Evolutionary conservation across 768 basidiomycete genomes (phyloP), one percentile per base, ranked within the genome.

Genomic region (Leccinum longicurvipes): DNA sequence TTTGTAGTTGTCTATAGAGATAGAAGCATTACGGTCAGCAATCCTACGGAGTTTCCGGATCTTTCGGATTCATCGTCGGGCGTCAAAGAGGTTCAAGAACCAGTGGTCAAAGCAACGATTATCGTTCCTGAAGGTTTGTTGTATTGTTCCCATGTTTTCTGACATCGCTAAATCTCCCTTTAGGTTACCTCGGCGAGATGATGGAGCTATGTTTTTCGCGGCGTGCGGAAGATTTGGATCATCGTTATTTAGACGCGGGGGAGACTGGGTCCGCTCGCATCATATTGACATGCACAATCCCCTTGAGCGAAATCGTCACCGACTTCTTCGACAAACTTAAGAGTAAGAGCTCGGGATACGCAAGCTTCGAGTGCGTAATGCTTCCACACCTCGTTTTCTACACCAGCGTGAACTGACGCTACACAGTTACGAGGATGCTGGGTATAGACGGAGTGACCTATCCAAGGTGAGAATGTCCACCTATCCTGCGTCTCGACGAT

Each of bases 291-390:
- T 95, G 91, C 64, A 80, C 77, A 2, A 67, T 98, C n/a, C 96
- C 96, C 21, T 74, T 98, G 60, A 87, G 87, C 65, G 93, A 96
- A 72, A 91, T 98, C 53, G 93, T 98, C 3, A 92, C 91, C 2
- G 85, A 93, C 72, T 98, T 99, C 70, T 98, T 97, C 69, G 91
- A 95, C 69, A 85, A 90, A 66, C 80, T 99, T 53, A 99, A 99
- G 73, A 88, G 92, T 65, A 82, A 93, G 51, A 91, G 89, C 66
- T 93, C 89, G 11, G 94, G 92, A 9, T 94, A 89, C 67, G 91
- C 91, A 17, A 92, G 89, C 67, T 95, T 95, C 68, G 93, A 94
- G 90, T 93, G 59, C 63, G 87, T 79, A 25, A 23, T 11, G 4
- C 55, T 41, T 32, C 4, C 23, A 11, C 52, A 19, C 50, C 34